Percentiles rank a stretch among this genome's conserved stretches.
Conservation (phyloP, 345 rosid species). For the Draba incana region DNA sequence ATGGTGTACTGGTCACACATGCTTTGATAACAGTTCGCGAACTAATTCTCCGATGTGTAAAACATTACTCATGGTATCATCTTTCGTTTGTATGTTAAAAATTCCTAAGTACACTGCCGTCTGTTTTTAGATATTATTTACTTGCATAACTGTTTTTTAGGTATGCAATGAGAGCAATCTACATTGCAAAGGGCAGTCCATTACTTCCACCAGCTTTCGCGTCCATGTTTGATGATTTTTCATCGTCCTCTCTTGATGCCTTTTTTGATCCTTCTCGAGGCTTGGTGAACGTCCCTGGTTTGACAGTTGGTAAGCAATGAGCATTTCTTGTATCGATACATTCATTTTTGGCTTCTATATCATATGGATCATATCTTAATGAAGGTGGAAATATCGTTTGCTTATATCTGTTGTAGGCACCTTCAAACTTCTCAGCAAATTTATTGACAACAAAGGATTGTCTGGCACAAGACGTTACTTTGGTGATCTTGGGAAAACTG, state of each 20-base stretch:
- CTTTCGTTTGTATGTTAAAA: constrained; percentile 21
- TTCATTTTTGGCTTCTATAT: constrained; percentile 18
- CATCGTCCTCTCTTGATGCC: constrained; percentile 92
- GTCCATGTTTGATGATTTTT: constrained; percentile 85
- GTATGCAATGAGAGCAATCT: constrained; percentile 93
- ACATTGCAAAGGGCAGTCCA: constrained; percentile 90
- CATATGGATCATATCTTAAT: constrained; percentile 7
- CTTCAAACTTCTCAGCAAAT: constrained; percentile 80
- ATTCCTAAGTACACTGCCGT: not conserved
- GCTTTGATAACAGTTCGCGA: constrained; percentile 87
- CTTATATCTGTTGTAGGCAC: constrained; percentile 59
- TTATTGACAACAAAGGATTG: constrained; percentile 69
- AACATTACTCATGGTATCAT: constrained; percentile 86
- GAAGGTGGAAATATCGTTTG: constrained; percentile 22
- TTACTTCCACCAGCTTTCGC: constrained; percentile 86
- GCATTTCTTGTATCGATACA: constrained; percentile 11
- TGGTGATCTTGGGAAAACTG: constrained; percentile 90
- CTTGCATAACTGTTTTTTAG: constrained; percentile 46
- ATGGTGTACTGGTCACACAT: constrained; percentile 89
- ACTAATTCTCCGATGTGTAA: constrained; percentile 69
- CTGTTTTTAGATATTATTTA: constrained; percentile 21
- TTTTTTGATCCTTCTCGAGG: constrained; percentile 92
- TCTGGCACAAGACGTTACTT: constrained; percentile 91
- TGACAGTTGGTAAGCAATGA: constrained; percentile 66
- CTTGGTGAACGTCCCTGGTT: constrained; percentile 75